Base-by-base conservation (phyloP, 768 basidiomycete species). In the Mycena floridula region DNA sequence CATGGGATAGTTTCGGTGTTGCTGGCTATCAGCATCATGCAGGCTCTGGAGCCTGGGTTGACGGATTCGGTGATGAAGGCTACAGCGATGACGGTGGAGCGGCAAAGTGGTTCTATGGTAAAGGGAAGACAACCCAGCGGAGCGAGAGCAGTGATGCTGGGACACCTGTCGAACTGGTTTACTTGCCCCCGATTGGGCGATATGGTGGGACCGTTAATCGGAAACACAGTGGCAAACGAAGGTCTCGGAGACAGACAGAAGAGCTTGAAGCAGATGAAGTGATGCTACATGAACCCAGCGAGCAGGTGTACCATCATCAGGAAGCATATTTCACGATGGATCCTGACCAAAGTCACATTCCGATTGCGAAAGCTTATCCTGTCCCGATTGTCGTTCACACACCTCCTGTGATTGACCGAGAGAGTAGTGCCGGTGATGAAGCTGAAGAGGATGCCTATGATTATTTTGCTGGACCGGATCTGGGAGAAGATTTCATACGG, bases 161-260 rank as follows among this genome's bases (percentile, higher is more conserved):
- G 42, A 70, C 75, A 0, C 76, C 79, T 1, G 81, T 85, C 28
- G 82, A 85, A 49, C 69, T 87, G 50, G 85, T 87, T 20, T 87
- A 85, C 55, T 81, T 82, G 13, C 85, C 85, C 1, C 70, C 72
- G 23, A 55, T 68, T 30, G 66, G 65, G 43, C 64, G 64, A 36
- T 48, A 43, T 39, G 37, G 41, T 2, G 26, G 24, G n/a, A 8
- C 41, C 13, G 24, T 15, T 25, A 7, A 25, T 12, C 11, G 12
- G 7, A 25, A 25, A 18, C 7, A 15, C 32, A 40, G 42, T 16
- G 39, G 26, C 26, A 30, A 11, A 35, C 37, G 8, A 38, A 44
- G 16, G n/a, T 26, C 21, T 9, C 24, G n/a, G n/a, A n/a, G n/a
- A 36, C 26, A 4, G n/a, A 18, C 16, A 20, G 25, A 18, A 27